Evolutionary conservation across 1,284 basidiomycete genomes (phyloP), one percentile per base, ranked within the genome.

Genomic region (Trichosporon sp.): DNA sequence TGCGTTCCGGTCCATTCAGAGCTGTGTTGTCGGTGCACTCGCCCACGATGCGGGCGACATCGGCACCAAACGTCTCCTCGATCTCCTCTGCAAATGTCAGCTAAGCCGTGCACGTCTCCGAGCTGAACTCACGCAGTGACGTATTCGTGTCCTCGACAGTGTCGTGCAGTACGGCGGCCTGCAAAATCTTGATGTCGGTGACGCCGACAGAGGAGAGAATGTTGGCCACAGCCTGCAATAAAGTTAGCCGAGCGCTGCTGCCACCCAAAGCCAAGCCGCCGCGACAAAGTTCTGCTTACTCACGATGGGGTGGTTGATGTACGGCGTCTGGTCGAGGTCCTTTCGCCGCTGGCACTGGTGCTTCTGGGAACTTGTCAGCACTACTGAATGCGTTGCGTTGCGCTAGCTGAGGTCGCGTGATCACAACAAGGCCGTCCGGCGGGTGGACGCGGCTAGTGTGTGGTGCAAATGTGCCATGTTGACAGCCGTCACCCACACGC

Each of bases 111-210:
- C 32, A 36, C 4, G 52, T 2, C 27, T 4, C 9, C 4, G 52
- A 32, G 44, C 6, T 11, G 23, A 31, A 67, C 70, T 73, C 70
- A 70, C 76, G 73, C 1, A 77, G 66, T 0, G 77, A 76, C 8
- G 77, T 78, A 40, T 78, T 73, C 5, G 81, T 82, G 62, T 82
- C 81, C 67, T 82, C 81, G 13, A 82, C 75, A 1, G 79, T 80
- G 64, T 82, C 81, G 61, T 82, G 81, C 25, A 81, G 67, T 2
- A 82, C 69, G 0, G 81, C 81, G 1, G 81, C 80, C 62, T 80
- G 78, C 2, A 81, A 62, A 0, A 79, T 73, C 10, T 65, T 60
- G 7, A 81, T 68, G 62, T 80, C 74, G 4, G 71, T 74, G 6
- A 80, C 72, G 10, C 80, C 80, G 1, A 73, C 74, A 8, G 73